Evolutionary conservation across 2,329 filamentous ascomycete genomes (phyloP), one percentile per base, ranked within the genome.

Genomic region (Phoma herbarum): DNA sequence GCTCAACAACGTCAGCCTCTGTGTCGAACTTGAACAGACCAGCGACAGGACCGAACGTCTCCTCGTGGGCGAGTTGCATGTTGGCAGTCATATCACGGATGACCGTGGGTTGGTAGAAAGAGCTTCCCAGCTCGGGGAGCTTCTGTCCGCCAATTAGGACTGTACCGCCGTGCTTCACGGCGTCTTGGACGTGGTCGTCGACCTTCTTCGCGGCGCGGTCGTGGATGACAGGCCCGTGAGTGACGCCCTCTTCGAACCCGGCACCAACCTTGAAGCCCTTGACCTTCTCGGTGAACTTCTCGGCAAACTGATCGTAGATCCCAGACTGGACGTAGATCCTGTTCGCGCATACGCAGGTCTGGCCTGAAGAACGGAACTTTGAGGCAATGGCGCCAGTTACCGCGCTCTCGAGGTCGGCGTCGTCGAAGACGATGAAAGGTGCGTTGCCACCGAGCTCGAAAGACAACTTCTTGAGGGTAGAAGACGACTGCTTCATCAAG

Each of bases 341-440:
- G 81, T 96, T 96, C 25, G 83, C 83, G 64, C 82, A 83, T 5
- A 98, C 93, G 77, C 95, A 99, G 0, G 95, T 98, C 83, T 99
- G 95, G 33, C 95, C 95, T 0, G 92, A 96, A 35, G 90, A 92
- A 53, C 95, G 90, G 86, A 98, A 98, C 78, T 98, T 99, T 71
- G 87, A 93, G 23, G 88, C 82, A 52, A 98, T 86, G 46, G 93
- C 93, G 25, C 93, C 94, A 0, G 87, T 81, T 1, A 98, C 92
- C 2, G 95, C 95, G 4, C 83, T 81, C 59, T 97, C 93, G 20
- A 98, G 80, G 73, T 98, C 92, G 20, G 94, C 91, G 72, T 98
- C 94, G 72, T 98, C 93, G 73, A 98, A 98, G 31, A 98, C 92
- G 66, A 98, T 97, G 75, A 97, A 96, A 1, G 94, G 94, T 0